Percentiles rank a stretch among this genome's conserved stretches.
Conservation (phyloP, 768 basidiomycete genomes). For the Grammothele lineata region DNA sequence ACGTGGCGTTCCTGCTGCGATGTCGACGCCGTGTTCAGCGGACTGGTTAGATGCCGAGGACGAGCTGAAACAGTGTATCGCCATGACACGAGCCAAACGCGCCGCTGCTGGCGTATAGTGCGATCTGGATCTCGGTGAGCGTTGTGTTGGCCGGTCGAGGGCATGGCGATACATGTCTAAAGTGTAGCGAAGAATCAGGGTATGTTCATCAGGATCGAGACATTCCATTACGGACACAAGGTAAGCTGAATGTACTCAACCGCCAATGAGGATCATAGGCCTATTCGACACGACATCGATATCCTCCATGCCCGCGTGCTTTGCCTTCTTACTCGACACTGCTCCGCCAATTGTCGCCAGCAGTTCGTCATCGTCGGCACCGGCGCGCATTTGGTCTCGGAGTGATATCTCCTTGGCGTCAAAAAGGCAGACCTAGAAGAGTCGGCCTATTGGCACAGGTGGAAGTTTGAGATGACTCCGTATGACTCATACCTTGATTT, state of each 20-base stretch:
- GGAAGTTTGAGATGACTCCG: no score
- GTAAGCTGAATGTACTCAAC: slow-evolving; percentile 55
- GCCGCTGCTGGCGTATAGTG: neutral
- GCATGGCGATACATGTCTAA: slow-evolving; percentile 10
- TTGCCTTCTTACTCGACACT: slow-evolving; percentile 68
- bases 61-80: slow-evolving; percentile 15
- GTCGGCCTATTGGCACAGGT: no score
- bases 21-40: slow-evolving; percentile 13
- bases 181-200: slow-evolving; percentile 6
- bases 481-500: slow-evolving; percentile 82
- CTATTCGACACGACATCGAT: slow-evolving; percentile 75
- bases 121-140: slow-evolving; percentile 3
- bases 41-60: slow-evolving; percentile 3
- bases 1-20: no score
- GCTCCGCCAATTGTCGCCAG: slow-evolving; percentile 59
- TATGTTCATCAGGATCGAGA: slow-evolving; percentile 11
- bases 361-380: slow-evolving; percentile 61
- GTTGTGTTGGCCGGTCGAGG: slow-evolving; percentile 7
- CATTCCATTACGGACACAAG: slow-evolving; percentile 7
- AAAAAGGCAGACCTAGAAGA: slow-evolving; percentile 72
- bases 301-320: slow-evolving; percentile 80
- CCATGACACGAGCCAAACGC: neutral
- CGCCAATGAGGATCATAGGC: slow-evolving; percentile 92
- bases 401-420: slow-evolving; percentile 82
- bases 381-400: slow-evolving; percentile 65